These are phyloP conservation scores for Sporothrix mexicana DNA, from an alignment of 2,329 filamentous ascomycete genomes.

Conservation along the genomic window DNA sequence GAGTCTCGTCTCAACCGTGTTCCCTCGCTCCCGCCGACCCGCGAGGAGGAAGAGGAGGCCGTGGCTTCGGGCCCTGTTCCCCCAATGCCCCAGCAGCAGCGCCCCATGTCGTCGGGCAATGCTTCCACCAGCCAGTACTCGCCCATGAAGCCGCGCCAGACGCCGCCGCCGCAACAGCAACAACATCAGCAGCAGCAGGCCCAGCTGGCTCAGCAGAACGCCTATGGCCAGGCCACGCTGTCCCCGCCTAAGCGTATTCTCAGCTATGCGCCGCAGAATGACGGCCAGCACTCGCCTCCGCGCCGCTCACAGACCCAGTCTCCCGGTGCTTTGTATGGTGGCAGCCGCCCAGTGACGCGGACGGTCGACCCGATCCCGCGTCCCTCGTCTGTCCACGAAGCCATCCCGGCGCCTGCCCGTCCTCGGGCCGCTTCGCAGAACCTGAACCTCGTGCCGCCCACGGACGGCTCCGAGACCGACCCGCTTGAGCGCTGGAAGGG, in stretches of 20 bases:
- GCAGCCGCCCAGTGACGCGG: constrained; percentile 43
- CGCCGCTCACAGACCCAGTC: constrained; percentile 68
- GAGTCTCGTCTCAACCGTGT: constrained; percentile 62
- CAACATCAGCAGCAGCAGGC: constrained; percentile 9
- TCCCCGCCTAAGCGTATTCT: constrained; percentile 64
- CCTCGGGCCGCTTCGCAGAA: constrained; percentile 60
- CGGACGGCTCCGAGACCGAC: constrained; percentile 72
- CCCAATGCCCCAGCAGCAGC: constrained; percentile 30
- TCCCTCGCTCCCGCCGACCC: constrained; percentile 64
- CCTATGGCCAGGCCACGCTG: constrained; percentile 51
- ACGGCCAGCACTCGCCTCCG: constrained; percentile 58
- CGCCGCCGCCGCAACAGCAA: constrained; percentile 52
- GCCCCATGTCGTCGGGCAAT: constrained; percentile 34
- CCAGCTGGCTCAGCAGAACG: constrained; percentile 37
- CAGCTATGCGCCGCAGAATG: constrained; percentile 56
- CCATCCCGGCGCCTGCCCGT: constrained; percentile 46
- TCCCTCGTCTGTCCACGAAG: constrained; percentile 59
- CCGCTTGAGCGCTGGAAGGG: constrained; percentile 90
- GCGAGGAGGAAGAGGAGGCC: constrained; percentile 67
- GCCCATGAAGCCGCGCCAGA: constrained; percentile 47
- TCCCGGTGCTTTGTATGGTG: constrained; percentile 55
- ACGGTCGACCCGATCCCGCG: constrained; percentile 55
- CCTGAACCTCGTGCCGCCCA: constrained; percentile 65
- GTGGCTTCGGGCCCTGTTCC: constrained; percentile 38
- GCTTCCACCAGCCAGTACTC: constrained; percentile 28